Conservation (phyloP, 2,329 filamentous ascomycete species). For the Stemphylium lycopersici region DNA sequence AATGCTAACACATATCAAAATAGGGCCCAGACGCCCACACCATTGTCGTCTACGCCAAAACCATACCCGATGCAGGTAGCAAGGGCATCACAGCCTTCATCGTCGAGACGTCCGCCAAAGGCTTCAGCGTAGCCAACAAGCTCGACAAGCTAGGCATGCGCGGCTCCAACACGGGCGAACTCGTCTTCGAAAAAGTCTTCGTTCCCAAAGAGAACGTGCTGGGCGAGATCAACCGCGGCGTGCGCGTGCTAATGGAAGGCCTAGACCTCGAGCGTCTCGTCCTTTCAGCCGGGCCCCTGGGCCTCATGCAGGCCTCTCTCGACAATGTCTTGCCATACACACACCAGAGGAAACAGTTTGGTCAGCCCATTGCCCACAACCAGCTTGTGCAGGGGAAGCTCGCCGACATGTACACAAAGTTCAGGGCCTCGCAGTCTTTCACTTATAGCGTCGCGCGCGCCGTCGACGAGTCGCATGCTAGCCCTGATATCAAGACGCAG, state of each 20-base stretch:
- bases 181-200: conserved; percentile 89
- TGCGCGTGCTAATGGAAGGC: conserved; percentile 93
- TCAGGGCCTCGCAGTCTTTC: conserved; percentile 82
- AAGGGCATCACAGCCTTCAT: conserved; percentile 97
- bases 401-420: conserved; percentile 97
- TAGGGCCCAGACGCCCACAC: conserved; percentile 85
- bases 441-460: conserved; percentile 81
- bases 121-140: conserved; percentile 87
- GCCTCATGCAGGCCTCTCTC: conserved; percentile 90
- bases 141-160: conserved; percentile 99
- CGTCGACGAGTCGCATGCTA: conserved; percentile 65
- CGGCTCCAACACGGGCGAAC: conserved; percentile 93
- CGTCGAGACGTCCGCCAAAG: conserved; percentile 71
- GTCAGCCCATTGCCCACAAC: conserved; percentile 83
- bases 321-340: conserved; percentile 88
- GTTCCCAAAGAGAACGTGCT: conserved; percentile 83
- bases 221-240: conserved; percentile 79
- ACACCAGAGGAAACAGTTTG: conserved; percentile 89
- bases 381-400: conserved; percentile 92
- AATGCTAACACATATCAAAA: neutral
- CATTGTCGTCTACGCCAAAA: conserved; percentile 97
- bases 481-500: conserved; percentile 73
- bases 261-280: conserved; percentile 93
- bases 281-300: conserved; percentile 85
- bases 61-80: conserved; percentile 75